Evolutionary conservation across 2,329 filamentous ascomycete species (phyloP), one percentile per base, ranked within the genome.

Genomic region (Teratosphaeriaceae sp.): DNA sequence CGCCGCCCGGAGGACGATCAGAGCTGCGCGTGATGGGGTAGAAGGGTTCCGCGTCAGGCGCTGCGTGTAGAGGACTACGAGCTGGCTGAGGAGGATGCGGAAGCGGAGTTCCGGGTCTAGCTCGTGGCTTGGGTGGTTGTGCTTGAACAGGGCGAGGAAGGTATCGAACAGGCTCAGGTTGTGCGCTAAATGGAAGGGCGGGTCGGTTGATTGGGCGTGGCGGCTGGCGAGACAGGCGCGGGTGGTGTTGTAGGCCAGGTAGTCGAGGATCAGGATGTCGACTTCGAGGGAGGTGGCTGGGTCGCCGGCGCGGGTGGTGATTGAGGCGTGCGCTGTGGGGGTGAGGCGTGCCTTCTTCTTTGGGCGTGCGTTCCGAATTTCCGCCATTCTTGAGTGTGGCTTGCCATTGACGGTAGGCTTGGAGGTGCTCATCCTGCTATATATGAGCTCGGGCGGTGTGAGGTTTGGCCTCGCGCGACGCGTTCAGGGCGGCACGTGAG

Each of bases 251-350:
- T 68, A 72, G 30, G 72, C 53, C 3, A 78, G 57, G 50, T 76
- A 79, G 53, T 80, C 76, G n/a, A 78, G 61, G 33, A 78, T 76
- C 56, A 76, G 69, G 26, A 69, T 54, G 49, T 80, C 72, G 12
- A 76, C 69, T 15, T 76, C 72, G 18, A 67, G 54, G 30, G 68
- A 66, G 4, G 54, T 58, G 18, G 61, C 58, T 3, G 57, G 42
- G 41, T 66, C 55, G 4, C 55, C 58, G 34, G 20, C 30, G 37
- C 31, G 43, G 27, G 12, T 24, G 18, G 22, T 15, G 43, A 47
- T 19, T 38, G 37, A 12, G 29, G 51, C 27, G 19, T 30, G 21
- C 44, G 48, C 45, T 51, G 49, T 38, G 12, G 26, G 37, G 30
- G 21, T 11, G 4, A 41, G 19, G 8, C 12, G 22, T 38, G 35